Conservation (phyloP, 192 early-diverging fungal genomes). For the Coemansia sp. region DNA sequence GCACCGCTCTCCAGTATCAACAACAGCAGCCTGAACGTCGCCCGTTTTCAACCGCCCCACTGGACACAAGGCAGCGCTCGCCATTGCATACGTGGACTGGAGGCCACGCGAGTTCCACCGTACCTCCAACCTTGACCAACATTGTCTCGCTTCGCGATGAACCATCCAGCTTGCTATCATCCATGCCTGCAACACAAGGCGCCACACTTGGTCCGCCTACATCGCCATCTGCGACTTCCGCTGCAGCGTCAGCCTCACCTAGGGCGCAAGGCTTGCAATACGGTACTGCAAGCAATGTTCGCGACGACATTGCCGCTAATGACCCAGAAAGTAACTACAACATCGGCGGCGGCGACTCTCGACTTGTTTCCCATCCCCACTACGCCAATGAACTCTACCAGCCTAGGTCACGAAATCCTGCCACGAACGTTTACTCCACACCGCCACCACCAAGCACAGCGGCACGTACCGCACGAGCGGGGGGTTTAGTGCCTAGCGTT, state of each 20-base stretch:
- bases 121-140: conserved; percentile 36
- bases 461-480: conserved; percentile 3
- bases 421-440: conserved; percentile 9
- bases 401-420: conserved; percentile 11
- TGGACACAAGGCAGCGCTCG: not conserved
- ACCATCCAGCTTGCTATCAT: not conserved
- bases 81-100: conserved; percentile 3
- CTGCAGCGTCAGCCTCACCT: conserved; percentile 9
- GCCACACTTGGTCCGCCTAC: not conserved
- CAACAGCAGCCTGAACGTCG: not conserved
- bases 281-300: not conserved
- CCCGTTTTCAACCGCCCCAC: not conserved
- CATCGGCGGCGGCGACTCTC: not conserved
- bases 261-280: not conserved
- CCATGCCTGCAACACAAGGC: not conserved
- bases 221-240: not conserved
- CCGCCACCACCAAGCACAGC: conserved; percentile 16
- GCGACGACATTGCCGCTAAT: not conserved
- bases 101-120: not conserved
- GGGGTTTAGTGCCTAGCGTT: conserved; percentile 11
- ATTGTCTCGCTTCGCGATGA: conserved; percentile 19
- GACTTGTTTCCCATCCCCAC: not conserved
- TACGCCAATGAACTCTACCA: conserved; percentile 7
- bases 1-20: not conserved
- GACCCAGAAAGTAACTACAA: not conserved